These are phyloP conservation scores for Nicotiana otophora DNA, from an alignment of 257 asterid species.

Conservation along the genomic window DNA sequence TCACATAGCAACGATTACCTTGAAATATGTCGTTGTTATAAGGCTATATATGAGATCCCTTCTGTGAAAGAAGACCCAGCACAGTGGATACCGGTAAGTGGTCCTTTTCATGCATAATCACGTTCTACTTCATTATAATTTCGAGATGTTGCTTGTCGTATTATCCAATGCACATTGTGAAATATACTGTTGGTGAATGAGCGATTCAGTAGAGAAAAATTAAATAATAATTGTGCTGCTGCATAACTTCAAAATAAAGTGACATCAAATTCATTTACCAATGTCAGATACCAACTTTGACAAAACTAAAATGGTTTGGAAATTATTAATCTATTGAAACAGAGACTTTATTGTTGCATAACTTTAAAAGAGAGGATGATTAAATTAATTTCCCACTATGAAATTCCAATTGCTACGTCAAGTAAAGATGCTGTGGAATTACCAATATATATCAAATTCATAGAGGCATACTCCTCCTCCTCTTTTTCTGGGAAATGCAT, in stretches of 20 bases:
- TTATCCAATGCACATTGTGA: not conserved
- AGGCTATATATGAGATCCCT: conserved; percentile 90
- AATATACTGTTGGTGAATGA: not conserved
- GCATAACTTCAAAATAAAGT: not conserved
- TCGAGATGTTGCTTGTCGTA: not conserved
- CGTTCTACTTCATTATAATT: not conserved
- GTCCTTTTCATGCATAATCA: not conserved
- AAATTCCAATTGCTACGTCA: not conserved
- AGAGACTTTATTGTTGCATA: not conserved
- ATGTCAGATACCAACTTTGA: not conserved
- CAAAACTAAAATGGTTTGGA: not conserved
- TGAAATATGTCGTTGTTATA: conserved; percentile 94
- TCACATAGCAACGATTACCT: conserved; percentile 83
- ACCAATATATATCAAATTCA: not conserved
- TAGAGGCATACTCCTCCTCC: not conserved
- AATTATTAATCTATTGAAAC: not conserved
- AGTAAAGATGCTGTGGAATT: not conserved
- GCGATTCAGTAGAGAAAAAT: not conserved
- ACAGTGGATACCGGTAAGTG: conserved; percentile 81
- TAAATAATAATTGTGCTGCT: not conserved
- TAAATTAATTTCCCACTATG: not conserved
- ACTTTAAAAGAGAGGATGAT: not conserved
- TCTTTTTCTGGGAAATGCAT: not conserved
- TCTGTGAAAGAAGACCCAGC: conserved; percentile 74
- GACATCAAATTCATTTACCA: not conserved